Percentiles rank a stretch among this genome's conserved stretches.
Conservation (phyloP, 805 yeast genomes). For the Kuraishia piskuri region DNA sequence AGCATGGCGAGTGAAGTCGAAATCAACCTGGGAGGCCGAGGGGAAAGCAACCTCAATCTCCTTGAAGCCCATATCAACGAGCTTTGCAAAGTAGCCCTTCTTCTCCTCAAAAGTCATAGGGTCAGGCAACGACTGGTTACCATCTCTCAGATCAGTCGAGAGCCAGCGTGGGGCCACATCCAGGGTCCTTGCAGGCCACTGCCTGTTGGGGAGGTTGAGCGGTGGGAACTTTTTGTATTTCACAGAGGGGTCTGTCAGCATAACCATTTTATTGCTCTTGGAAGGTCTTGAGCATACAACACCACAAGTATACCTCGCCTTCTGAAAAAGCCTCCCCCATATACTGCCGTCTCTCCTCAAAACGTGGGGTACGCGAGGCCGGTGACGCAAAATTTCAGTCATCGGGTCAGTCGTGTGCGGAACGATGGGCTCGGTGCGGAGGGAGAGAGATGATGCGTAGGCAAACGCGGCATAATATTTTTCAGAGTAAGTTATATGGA, state of each 20-base stretch:
- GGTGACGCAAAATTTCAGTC: not conserved
- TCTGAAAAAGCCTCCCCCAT: not conserved
- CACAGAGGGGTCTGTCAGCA: conserved; percentile 63
- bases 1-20: conserved; percentile 73
- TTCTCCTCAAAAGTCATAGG: conserved; percentile 74
- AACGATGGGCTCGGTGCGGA: not conserved
- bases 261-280: conserved; percentile 13
- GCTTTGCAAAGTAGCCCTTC: conserved; percentile 65
- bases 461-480: not conserved
- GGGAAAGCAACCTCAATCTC: conserved; percentile 80
- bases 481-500: not conserved
- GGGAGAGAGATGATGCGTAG: not conserved
- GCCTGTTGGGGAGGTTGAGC: conserved; percentile 49
- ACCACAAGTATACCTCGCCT: too few relatives aligned
- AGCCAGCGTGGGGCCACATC: conserved; percentile 75
- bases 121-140: conserved; percentile 75
- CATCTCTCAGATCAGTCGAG: conserved; percentile 73
- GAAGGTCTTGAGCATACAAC: too few relatives aligned
- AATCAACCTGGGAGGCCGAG: conserved; percentile 75
- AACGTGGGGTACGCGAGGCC: not conserved
- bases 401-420: not conserved
- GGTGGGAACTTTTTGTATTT: conserved; percentile 53
- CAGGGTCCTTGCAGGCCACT: conserved; percentile 63
- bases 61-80: conserved; percentile 66
- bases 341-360: not conserved